Evolutionary conservation across 164 flowering plant species (phyloP), one percentile per base, ranked within the genome.

Genomic region (Macadamia tetraphylla): DNA sequence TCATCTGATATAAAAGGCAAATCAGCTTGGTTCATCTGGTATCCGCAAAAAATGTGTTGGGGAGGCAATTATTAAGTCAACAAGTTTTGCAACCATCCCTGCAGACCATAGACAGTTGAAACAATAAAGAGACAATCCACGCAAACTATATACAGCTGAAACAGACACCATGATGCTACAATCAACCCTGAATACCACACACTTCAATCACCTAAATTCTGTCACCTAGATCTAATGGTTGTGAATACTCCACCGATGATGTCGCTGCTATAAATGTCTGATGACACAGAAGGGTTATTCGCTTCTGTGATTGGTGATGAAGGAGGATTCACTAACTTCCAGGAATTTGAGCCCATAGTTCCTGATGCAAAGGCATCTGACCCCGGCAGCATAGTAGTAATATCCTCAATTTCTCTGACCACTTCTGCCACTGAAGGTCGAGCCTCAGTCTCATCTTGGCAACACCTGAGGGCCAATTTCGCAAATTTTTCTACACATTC

Each of bases 371-470:
- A 35, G 40, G 40, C 57, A 9, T 73, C 75, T 8, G 40, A 31
- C 14, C 63, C 71, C 2, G 64, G 85, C 74, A 79, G 69, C 80
- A 78, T 70, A 18, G n/a, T 66, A 80, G 76, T 74, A 65, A 88
- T 82, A 60, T 42, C 75, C 63, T 88, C 92, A 6, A 88, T 86
- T 72, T 82, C 83, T n/a, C 90, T 75, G 6, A 86, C 87, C 52
- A 88, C 86, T 35, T 88, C 86, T 9, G 81, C 79, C 92, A 88
- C 86, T 15, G 84, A 75, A 40, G 93, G 90, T 64, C 93, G 73
- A 6, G 60, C 57, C 59, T 82, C 80, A 35, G 88, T 79, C 64
- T 84, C 85, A 3, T 88, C 87, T 67, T 81, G 82, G 75, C 90
- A 83, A 66, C 93, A 86, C 61, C 74, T 83, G 31, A 88, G 74